phyloP scores from a whole-genome alignment of 257 asterid genomes.

The Haberlea rhodopensis region DNA sequence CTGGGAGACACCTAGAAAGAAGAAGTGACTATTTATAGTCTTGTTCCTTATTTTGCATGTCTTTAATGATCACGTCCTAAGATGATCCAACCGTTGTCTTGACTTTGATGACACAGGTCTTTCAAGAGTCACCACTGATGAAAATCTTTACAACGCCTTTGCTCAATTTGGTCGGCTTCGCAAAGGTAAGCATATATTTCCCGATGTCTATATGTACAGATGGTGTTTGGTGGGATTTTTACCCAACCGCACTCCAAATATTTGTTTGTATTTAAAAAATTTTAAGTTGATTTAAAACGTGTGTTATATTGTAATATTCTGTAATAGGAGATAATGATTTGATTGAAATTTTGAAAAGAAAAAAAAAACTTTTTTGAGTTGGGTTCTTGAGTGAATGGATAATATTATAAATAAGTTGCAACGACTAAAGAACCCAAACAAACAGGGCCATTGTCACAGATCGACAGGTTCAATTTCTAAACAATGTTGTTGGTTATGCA shows the following conservation, averaged over 20 bases:
- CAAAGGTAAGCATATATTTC: slow-evolving; percentile 47
- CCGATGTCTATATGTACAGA: slow-evolving; percentile 6
- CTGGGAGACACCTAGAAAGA: not conserved
- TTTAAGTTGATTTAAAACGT: no score
- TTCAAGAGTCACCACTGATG: slow-evolving; percentile 76
- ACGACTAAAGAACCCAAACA: not conserved
- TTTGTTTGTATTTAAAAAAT: not conserved
- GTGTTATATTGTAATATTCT: no score
- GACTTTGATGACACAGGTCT: slow-evolving; percentile 55
- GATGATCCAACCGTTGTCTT: slow-evolving; percentile 15
- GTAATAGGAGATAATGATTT: no score
- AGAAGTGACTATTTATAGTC: not conserved
- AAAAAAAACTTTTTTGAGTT: no score
- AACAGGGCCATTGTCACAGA: not conserved
- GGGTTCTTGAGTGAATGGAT: not conserved
- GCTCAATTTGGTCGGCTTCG: slow-evolving; percentile 69
- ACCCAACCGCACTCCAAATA: not conserved
- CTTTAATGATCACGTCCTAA: slow-evolving; percentile 10
- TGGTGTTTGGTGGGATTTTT: not conserved
- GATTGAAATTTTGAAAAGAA: no score
- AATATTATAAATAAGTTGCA: no score
- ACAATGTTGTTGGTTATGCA: slow-evolving; percentile 31
- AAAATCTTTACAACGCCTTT: slow-evolving; percentile 63
- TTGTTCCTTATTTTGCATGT: not conserved
- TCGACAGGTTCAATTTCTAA: slow-evolving; percentile 8